These are phyloP conservation scores for Termitomyces sp. DNA, from an alignment of 768 basidiomycete species.

Conservation along the genomic window DNA sequence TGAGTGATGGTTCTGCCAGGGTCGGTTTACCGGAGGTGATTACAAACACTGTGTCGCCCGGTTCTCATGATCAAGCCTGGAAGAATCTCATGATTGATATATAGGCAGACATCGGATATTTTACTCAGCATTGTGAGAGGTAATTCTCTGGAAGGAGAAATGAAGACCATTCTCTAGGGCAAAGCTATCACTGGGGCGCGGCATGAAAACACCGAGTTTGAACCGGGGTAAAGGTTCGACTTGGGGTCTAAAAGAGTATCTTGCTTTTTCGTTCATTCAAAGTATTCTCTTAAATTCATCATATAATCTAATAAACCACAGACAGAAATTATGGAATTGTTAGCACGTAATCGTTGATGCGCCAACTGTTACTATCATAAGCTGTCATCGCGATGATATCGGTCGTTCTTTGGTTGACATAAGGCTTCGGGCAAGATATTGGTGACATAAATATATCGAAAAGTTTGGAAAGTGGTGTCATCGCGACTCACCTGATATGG, in stretches of 20 bases:
- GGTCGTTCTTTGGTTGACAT: not conserved
- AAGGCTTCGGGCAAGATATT: not conserved
- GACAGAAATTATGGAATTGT: not conserved
- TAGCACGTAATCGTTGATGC: not conserved
- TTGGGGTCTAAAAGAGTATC: not conserved
- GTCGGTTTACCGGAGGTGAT: not conserved
- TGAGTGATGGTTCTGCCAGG: not conserved
- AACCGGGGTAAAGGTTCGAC: not conserved
- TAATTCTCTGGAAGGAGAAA: not conserved
- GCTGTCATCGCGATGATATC: not conserved
- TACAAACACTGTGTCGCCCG: not conserved
- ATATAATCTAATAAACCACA: not conserved
- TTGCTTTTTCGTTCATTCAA: not conserved
- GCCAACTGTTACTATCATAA: not conserved
- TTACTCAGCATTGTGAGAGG: not conserved
- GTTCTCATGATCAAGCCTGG: too few relatives aligned
- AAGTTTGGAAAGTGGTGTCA: not conserved
- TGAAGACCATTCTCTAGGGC: not conserved
- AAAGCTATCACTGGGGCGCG: not conserved
- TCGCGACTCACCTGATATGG: not conserved
- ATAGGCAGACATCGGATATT: not conserved
- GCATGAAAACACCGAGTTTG: not conserved
- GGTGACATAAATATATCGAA: not conserved
- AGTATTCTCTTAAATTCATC: not conserved
- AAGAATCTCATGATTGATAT: too few relatives aligned